Base-by-base conservation (phyloP, 139 green algal species). In the Chlamydomonas sp. region DNA sequence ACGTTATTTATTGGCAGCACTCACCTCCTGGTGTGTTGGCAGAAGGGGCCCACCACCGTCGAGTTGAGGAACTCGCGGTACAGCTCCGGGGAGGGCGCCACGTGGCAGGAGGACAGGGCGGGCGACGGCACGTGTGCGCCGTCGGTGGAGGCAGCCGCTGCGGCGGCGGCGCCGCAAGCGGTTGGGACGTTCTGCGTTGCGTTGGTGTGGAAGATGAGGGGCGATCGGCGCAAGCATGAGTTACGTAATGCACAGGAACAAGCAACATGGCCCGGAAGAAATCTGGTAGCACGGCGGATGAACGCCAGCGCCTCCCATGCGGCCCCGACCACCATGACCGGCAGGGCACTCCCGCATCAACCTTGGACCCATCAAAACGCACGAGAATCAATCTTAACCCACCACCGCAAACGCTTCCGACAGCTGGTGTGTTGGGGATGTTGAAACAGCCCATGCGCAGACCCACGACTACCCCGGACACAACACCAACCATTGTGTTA, bases 11-110 rank as follows among this genome's bases (percentile, higher is more conserved):
- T 49, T 49, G 31, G 31, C 31, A 49, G 31, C 31, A 49, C 31
- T 49, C 31, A 49, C 31, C 31, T 49, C 31, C 31, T 49, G 71
- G 20, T 80, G 58, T 80, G 7, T 1, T 71, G 71, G 18, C 60
- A 64, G 82, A 86, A 86, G 31, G 72, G 72, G 2, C n/a, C 58
- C 71, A 73, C 82, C 3, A 86, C 82, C 71, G 79, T 80, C 71
- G 82, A 49, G 7, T 5, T n/a, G 9, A 79, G 3, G 71, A 86
- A 86, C 61, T 6, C 20, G 20, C 17, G 60, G 59, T 79, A 86
- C 71, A 86, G 82, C 61, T 86, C 82, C 60, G 20, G 71, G 5
- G 69, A 75, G 9, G 69, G 80, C 17, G 68, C 80, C 8, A 31
- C 68, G 72, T 7, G 5, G 60, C 58, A 4, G 79, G 63, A 31